phyloP scores from a whole-genome alignment of 1,139 yeast species.

The Saccharomyces pastorianus region DNA sequence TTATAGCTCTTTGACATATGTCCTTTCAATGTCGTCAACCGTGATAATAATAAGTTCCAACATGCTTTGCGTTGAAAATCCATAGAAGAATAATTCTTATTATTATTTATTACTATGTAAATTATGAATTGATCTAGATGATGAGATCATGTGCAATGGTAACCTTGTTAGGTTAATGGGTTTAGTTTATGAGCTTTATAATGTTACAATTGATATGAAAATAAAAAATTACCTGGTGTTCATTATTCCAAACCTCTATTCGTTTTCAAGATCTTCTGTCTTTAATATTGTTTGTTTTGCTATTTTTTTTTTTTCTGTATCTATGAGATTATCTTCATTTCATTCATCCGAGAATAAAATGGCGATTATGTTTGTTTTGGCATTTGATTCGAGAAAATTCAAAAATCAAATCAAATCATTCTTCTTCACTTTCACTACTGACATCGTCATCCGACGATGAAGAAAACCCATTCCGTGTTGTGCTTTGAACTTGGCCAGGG shows the following conservation, averaged over 20 bases:
- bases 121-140: conserved; percentile 1
- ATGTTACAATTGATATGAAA: conserved; percentile 1
- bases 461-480: conserved; percentile 30
- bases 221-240: neutral
- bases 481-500: conserved; percentile 13
- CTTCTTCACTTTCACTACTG: conserved; percentile 37
- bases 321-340: neutral
- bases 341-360: neutral
- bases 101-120: neutral
- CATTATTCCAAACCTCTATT: neutral
- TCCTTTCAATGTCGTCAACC: neutral
- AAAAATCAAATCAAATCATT: conserved; percentile 16
- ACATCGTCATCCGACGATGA: conserved; percentile 38
- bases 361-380: neutral
- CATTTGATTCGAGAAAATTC: neutral
- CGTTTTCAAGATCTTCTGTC: neutral
- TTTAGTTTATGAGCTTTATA: neutral
- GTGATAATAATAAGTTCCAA: neutral
- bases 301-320: neutral
- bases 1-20: neutral
- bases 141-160: neutral
- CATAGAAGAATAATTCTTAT: neutral
- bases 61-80: neutral
- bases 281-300: neutral
- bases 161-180: neutral